Base-by-base conservation (phyloP, 345 rosid genomes). In the Syzygium jambos region DNA sequence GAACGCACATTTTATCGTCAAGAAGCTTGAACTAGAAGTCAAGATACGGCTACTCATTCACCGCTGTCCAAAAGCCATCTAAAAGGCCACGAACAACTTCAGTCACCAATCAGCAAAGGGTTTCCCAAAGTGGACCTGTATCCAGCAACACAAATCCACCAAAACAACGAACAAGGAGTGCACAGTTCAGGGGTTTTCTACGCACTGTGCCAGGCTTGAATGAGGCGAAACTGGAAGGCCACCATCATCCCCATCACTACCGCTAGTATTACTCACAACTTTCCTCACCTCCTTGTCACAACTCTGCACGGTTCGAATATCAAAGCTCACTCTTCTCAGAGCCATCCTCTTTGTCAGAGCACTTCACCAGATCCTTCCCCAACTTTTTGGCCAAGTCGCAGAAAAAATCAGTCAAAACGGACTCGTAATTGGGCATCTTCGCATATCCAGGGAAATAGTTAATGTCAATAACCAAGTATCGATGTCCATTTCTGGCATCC, bases 371-470 rank as follows among this genome's bases (percentile, higher is more conserved):
- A 88, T 84, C 59, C 82, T 85, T 84, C 87, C 46, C 87, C 43
- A 55, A 86, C 85, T 85, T 86, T 51, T 82, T 29, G 49, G 90
- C 87, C 5, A 94, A 78, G 34, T 90, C 92, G 61, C 88, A 91
- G 65, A 95, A 95, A 92, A 95, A 95, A 87, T 91, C 93, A 11
- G 92, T 91, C 92, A 94, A 90, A 54, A 91, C 91, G 5, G 89
- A 84, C 92, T 94, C 97, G 87, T 93, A 93, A 68, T 89, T 89
- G 0, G 95, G 95, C 94, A 93, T 91, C 91, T 95, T 95, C 0
- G 97, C 94, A 65, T 95, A 95, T 56, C 95, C 95, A 57, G 97
- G 95, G 85, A 95, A 94, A 87, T 93, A 94, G 87, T 95, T 95
- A 29, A 95, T 95, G 85, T 95, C 97, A 86, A 95, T 93, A 61